Base-by-base conservation (phyloP, 2,329 filamentous ascomycete genomes). In the Periconia macrospinosa region DNA sequence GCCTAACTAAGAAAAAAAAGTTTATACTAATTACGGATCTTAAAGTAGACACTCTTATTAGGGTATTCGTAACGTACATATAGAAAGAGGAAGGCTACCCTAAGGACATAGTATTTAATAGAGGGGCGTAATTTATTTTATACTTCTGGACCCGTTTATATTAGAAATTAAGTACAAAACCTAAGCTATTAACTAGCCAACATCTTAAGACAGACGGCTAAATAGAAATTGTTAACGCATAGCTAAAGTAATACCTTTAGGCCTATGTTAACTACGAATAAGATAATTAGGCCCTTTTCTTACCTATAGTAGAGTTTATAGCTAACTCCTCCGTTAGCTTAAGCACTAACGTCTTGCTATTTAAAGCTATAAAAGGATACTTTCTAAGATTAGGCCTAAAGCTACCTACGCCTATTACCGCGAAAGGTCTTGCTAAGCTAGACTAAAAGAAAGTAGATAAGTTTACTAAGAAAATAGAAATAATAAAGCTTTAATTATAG, bases 171-270 rank as follows among this genome's bases (percentile, higher is more conserved):
- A 7, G 33, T 17, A 23, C 41, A 7, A 48, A 47, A 2, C 45
- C 15, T 8, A 11, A 43, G 10, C 37, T 55, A 2, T 55, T 33
- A 23, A 55, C 45, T 1, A 41, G 37, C 8, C 49, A 41, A n/a
- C 33, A 55, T 30, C 49, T 30, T 3, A 20, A 55, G 33, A 55
- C 48, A 15, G 18, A 55, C n/a, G 30, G 48, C 2, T 8, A 40
- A 7, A 52, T 23, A 33, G 45, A 55, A 14, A 19, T 14, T 17
- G 15, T 17, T 17, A 43, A 43, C 13, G 15, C 14, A 5, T 43
- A 19, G 11, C 41, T 43, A 6, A 43, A 43, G 17, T 17, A 43
- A 43, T 43, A 43, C 41, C 15, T 23, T 27, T 5, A 8, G 8
- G 23, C 8, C 3, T 27, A 27, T 8, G 23, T 27, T 27, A 27